Percentiles rank a stretch among this genome's conserved stretches.
Evolutionary conservation across 2,329 filamentous ascomycete species (phyloP).

Genomic region (Tolypocladium ovalisporum): DNA sequence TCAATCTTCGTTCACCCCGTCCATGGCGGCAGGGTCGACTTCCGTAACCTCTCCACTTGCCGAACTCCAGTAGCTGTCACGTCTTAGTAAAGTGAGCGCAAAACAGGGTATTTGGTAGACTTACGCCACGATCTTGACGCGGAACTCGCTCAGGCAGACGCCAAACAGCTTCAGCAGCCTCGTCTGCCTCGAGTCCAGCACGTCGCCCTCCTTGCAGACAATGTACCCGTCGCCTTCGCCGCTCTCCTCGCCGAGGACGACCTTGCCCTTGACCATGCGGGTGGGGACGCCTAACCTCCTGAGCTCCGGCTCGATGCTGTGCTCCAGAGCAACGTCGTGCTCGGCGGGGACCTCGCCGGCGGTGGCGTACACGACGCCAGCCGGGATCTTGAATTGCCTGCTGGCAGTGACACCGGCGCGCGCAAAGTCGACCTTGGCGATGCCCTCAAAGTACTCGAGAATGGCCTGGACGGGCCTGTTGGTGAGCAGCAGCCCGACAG

Average conservation of each 20-base stretch:
- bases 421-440: slow-evolving; percentile 76
- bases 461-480: slow-evolving; percentile 61
- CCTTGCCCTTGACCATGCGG: slow-evolving; percentile 76
- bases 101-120: slow-evolving; percentile 15
- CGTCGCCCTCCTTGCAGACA: slow-evolving; percentile 77
- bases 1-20: slow-evolving; percentile 19
- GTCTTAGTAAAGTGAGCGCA: neutral
- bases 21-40: slow-evolving; percentile 28
- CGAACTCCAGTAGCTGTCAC: slow-evolving; percentile 47
- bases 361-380: slow-evolving; percentile 69
- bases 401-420: slow-evolving; percentile 70
- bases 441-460: slow-evolving; percentile 59
- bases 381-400: slow-evolving; percentile 68
- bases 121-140: slow-evolving; percentile 65
- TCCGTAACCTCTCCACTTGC: slow-evolving; percentile 49
- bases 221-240: slow-evolving; percentile 52
- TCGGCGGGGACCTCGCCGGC: slow-evolving; percentile 71
- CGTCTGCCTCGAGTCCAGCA: slow-evolving; percentile 84
- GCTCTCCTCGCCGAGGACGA: slow-evolving; percentile 53
- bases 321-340: slow-evolving; percentile 76
- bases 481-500: slow-evolving; percentile 85
- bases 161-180: slow-evolving; percentile 89
- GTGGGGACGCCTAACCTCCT: slow-evolving; percentile 85
- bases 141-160: slow-evolving; percentile 83
- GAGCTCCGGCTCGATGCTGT: slow-evolving; percentile 83